Evolutionary conservation across 768 basidiomycete species (phyloP), one percentile per base, ranked within the genome.

Genomic region (Atractiella rhizophila): DNA sequence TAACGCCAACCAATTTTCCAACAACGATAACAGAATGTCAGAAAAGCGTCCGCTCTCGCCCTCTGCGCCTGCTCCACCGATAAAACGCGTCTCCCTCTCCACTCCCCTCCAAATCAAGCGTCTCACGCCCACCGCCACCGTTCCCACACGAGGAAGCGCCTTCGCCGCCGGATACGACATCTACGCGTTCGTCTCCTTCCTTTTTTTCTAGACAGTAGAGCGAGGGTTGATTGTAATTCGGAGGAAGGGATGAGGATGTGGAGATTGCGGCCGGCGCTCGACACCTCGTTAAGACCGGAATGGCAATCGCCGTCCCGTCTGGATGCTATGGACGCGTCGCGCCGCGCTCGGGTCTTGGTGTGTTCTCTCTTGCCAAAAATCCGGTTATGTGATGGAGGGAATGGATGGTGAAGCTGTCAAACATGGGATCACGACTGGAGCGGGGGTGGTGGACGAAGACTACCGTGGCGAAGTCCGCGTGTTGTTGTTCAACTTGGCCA

Each of bases 301-400:
- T 96, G 39, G 85, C 83, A 19, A 74, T 98, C 45, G 86, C 85
- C 18, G 81, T 98, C 2, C 91, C 91, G 1, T 62, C 64, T 31
- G 91, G 85, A 3, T 85, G 83, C 4, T 96, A 98, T 55, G 91
- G 88, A 48, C 81, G 91, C 40, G 75, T 98, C 43, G 91, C 91
- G 2, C 91, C 91, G 16, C 71, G 88, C 19, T 82, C 77, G 57
- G 91, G 91, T 16, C 72, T 96, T 21, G 88, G 88, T 91, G 45
- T 39, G 75, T n/a, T n/a, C n/a, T n/a, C n/a, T n/a, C n/a, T n/a
- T n/a, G n/a, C n/a, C n/a, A n/a, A n/a, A n/a, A n/a, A n/a, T n/a
- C n/a, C n/a, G n/a, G n/a, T n/a, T n/a, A n/a, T n/a, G n/a, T n/a
- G n/a, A n/a, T n/a, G n/a, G n/a, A n/a, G n/a, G n/a, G n/a, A n/a